These are phyloP conservation scores for Craterostigma plantagineum DNA, from an alignment of 257 asterid species.

Conservation along the genomic window DNA sequence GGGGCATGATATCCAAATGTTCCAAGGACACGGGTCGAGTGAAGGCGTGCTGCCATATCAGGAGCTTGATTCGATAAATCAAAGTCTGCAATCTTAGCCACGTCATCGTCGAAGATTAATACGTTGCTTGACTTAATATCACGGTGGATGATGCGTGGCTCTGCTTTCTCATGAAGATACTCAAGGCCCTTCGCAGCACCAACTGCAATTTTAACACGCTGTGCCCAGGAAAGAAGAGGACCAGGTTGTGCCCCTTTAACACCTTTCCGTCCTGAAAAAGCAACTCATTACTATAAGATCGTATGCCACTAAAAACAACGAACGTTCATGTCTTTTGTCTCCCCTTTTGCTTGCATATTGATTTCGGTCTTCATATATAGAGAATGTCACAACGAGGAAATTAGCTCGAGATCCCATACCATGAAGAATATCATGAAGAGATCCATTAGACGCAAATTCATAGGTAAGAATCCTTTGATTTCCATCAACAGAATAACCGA, in stretches of 20 bases:
- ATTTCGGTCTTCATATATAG: neutral
- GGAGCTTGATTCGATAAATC: slow-evolving; percentile 39
- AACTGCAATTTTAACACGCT: slow-evolving; percentile 18
- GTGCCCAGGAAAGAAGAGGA: slow-evolving; percentile 18
- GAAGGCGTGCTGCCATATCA: slow-evolving; percentile 31
- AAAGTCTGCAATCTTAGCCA: slow-evolving; percentile 39
- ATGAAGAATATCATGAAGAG: slow-evolving; percentile 47
- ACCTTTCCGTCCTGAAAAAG: slow-evolving; percentile 27
- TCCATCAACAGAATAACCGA: slow-evolving; percentile 37
- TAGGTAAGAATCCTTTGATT: slow-evolving; percentile 29
- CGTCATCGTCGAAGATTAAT: slow-evolving; percentile 20
- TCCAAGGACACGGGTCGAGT: slow-evolving; percentile 32
- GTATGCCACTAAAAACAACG: neutral
- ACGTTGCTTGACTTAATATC: slow-evolving; percentile 15
- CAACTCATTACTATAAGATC: neutral
- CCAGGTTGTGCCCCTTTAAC: slow-evolving; percentile 31
- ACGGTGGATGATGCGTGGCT: slow-evolving; percentile 9
- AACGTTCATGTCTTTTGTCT: no score
- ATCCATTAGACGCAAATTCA: slow-evolving; percentile 41
- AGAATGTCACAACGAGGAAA: neutral
- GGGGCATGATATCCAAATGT: slow-evolving; percentile 47
- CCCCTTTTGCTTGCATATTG: no score
- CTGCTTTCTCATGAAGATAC: slow-evolving; percentile 40
- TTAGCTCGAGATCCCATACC: slow-evolving; percentile 16
- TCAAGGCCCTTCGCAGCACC: slow-evolving; percentile 19